Conservation (phyloP, 2,329 filamentous ascomycete genomes). For the Sodiomyces alkalinus region DNA sequence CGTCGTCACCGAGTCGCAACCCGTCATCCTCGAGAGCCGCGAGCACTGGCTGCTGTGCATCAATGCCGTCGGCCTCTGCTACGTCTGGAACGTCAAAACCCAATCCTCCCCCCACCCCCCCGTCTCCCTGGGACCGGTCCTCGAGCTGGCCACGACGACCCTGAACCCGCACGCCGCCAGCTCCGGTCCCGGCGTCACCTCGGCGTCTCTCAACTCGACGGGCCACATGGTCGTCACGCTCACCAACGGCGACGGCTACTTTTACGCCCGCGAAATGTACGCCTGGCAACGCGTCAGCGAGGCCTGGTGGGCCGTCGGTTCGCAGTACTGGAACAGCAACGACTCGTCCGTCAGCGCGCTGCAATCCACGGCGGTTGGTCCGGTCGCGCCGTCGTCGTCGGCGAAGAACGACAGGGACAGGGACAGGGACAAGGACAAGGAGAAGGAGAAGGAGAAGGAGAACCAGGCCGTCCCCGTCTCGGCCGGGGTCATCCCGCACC, state of each 20-base stretch:
- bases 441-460: slow-evolving; percentile 27
- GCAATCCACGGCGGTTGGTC: slow-evolving; percentile 53
- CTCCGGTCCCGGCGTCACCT: slow-evolving; percentile 70
- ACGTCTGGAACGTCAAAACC: slow-evolving; percentile 85
- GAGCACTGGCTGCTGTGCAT: slow-evolving; percentile 84
- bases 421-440: too few species aligned
- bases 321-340: slow-evolving; percentile 97
- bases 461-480: slow-evolving; percentile 50
- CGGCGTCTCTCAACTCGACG: slow-evolving; percentile 76
- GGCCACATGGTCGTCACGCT: slow-evolving; percentile 81
- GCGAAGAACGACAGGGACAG: too few species aligned
- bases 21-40: slow-evolving; percentile 83
- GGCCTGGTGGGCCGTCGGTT: slow-evolving; percentile 94
- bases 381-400: slow-evolving; percentile 31
- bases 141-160: slow-evolving; percentile 72
- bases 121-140: slow-evolving; percentile 71
- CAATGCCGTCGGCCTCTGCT: slow-evolving; percentile 72
- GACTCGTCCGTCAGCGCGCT: slow-evolving; percentile 77
- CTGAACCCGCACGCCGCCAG: slow-evolving; percentile 63
- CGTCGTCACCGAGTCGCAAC: slow-evolving; percentile 77
- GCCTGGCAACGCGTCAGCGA: slow-evolving; percentile 94
- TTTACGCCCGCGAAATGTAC: slow-evolving; percentile 73
- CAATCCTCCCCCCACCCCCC: slow-evolving; percentile 79
- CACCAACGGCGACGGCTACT: slow-evolving; percentile 88
- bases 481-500: slow-evolving; percentile 79